Evolutionary conservation across 768 basidiomycete species (phyloP), one percentile per base, ranked within the genome.

Genomic region (Pleurotus eryngii): DNA sequence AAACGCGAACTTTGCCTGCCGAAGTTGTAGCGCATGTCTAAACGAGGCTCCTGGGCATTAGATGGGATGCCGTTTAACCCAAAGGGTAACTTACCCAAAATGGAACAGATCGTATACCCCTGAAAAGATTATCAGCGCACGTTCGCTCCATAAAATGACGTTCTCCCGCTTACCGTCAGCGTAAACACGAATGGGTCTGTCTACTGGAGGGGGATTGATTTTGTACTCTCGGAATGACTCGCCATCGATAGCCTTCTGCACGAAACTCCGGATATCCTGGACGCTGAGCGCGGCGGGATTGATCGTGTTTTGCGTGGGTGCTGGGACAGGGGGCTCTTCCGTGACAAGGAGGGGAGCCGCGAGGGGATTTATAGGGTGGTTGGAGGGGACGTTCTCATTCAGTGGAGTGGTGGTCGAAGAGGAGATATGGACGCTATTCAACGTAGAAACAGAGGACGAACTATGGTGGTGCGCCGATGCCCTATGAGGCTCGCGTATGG

Each of bases 51-150:
- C 35, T 64, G 59, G 59, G 61, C 48, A 9, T 45, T 50, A 38
- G 46, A 49, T 7, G 11, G 22, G 24, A 39, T 18, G 24, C 26
- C 11, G 35, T 11, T n/a, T 24, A 56, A 22, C 46, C 11, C 49
- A 45, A 48, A 17, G 27, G 38, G 45, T 4, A 30, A 69, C 82
- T 61, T 70, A 93, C 92, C 92, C 92, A 70, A 93, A 98, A 71
- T 98, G 96, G 74, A 98, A 96, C 53, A 99, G 81, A 73, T 99
- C 97, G 67, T 98, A 99, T 9, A 98, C 96, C 12, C 90, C 90
- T 92, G 65, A 57, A 54, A 66, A 42, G 22, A 27, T 47, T 58
- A 30, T 51, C 55, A 46, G 26, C 43, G 27, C 43, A 47, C 46
- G 55, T 46, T 56, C 55, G 55, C 43, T 30, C 11, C 20, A 22